A percentile compares a stretch with the other conserved stretches of the same genome.
These are phyloP conservation scores for Kwoniella shivajii DNA, from an alignment of 1,284 basidiomycete genomes.

Conservation along the genomic window DNA sequence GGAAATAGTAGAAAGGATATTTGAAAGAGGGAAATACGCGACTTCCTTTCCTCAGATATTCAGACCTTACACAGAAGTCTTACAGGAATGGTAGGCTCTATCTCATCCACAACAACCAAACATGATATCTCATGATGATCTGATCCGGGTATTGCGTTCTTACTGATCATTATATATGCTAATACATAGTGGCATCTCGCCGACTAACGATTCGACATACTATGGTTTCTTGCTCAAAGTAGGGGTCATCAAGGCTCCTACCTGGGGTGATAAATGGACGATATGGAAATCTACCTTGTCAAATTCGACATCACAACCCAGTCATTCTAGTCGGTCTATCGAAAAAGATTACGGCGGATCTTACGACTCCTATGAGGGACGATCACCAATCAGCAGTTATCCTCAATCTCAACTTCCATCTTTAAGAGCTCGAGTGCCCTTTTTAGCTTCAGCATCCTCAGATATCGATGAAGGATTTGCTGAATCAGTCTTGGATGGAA, in stretches of 20 bases:
- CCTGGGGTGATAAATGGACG: slow-evolving; percentile 52
- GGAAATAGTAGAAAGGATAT: slow-evolving; percentile 46
- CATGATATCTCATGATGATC: too few species aligned
- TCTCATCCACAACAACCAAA: too few species aligned
- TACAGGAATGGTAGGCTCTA: slow-evolving; percentile 45
- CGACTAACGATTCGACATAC: slow-evolving; percentile 41
- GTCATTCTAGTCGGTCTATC: not conserved
- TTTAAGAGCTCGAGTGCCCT: slow-evolving; percentile 37
- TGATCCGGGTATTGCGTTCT: too few species aligned
- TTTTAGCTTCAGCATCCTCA: slow-evolving; percentile 46
- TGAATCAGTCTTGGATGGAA: slow-evolving; percentile 8
- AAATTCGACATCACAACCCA: not conserved
- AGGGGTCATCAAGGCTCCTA: slow-evolving; percentile 47
- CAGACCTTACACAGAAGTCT: slow-evolving; percentile 39
- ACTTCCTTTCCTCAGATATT: slow-evolving; percentile 46
- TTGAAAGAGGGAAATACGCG: slow-evolving; percentile 37
- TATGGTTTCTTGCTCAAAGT: slow-evolving; percentile 53
- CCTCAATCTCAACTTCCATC: slow-evolving; percentile 10
- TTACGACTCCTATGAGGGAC: not conserved
- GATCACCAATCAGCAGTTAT: not conserved
- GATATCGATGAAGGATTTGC: slow-evolving; percentile 47
- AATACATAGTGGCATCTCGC: slow-evolving; percentile 43
- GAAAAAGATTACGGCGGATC: too few species aligned
- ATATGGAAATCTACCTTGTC: slow-evolving; percentile 37
- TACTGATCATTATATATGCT: too few species aligned